phyloP scores from a whole-genome alignment of 1,139 yeast genomes.

The Yamadazyma spencermartinsiae region DNA sequence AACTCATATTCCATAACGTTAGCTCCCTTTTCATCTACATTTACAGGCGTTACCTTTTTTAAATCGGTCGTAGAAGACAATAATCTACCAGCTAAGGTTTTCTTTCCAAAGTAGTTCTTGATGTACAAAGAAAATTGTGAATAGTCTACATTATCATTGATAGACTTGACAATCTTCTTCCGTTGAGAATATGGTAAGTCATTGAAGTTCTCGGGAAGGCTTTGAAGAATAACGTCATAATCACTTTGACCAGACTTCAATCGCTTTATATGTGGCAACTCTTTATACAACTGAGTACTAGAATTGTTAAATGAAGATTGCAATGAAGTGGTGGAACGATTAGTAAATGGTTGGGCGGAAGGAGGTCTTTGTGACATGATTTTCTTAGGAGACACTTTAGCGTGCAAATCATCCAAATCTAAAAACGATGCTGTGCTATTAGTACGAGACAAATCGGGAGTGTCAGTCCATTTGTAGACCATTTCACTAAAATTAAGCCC shows the following conservation, averaged over 20 bases:
- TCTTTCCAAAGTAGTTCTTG: slow-evolving; percentile 34
- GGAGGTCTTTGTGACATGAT: slow-evolving; percentile 19
- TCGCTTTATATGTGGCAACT: slow-evolving; percentile 29
- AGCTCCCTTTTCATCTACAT: slow-evolving; percentile 63
- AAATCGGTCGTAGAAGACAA: slow-evolving; percentile 44
- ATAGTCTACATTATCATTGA: slow-evolving; percentile 57
- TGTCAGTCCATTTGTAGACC: slow-evolving; percentile 36
- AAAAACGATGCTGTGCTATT: slow-evolving; percentile 34
- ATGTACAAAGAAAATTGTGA: slow-evolving; percentile 47
- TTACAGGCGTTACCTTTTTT: slow-evolving; percentile 30
- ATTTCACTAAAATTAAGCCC: slow-evolving; percentile 55
- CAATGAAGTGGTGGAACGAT: neutral
- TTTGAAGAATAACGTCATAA: slow-evolving; percentile 36
- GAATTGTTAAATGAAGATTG: slow-evolving; percentile 1
- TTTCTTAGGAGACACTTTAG: slow-evolving; percentile 50
- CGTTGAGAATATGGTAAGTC: slow-evolving; percentile 72
- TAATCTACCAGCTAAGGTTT: slow-evolving; percentile 45
- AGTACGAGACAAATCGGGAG: slow-evolving; percentile 19
- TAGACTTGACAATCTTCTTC: slow-evolving; percentile 53
- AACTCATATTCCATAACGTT: slow-evolving; percentile 57
- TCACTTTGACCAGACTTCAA: slow-evolving; percentile 25
- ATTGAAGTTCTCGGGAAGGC: slow-evolving; percentile 60
- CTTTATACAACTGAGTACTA: slow-evolving; percentile 17
- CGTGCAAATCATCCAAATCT: slow-evolving; percentile 47
- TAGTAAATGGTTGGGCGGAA: neutral